These are phyloP conservation scores for Panus rudis DNA, from an alignment of 768 basidiomycete genomes.

Conservation along the genomic window DNA sequence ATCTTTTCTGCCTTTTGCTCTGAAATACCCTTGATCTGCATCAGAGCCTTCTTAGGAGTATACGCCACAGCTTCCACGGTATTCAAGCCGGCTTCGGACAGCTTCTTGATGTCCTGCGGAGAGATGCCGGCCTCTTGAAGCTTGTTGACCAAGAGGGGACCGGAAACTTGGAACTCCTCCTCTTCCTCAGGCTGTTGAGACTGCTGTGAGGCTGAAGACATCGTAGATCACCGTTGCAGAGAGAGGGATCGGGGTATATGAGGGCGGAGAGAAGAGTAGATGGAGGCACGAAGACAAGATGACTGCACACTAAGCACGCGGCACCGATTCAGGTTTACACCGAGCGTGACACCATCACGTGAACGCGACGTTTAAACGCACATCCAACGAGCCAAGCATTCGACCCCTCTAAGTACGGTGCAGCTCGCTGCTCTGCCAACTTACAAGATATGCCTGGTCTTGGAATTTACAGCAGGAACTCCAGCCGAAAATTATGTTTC, in stretches of 20 bases:
- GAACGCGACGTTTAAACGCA: neutral
- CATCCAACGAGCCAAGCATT: neutral
- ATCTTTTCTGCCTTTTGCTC: constrained; percentile 98
- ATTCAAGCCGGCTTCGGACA: constrained; percentile 83
- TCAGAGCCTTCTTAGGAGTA: constrained; percentile 88
- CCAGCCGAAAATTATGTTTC: no score
- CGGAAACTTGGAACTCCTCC: constrained; percentile 51
- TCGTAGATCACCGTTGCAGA: constrained; percentile 22
- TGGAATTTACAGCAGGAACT: no score
- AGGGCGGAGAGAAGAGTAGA: neutral
- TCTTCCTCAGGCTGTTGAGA: constrained; percentile 44
- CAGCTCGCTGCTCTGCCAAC: no score
- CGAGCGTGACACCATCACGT: neutral
- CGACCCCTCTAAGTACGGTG: no score
- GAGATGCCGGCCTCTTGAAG: constrained; percentile 85
- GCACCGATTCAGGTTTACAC: neutral
- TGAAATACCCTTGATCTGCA: constrained; percentile 92
- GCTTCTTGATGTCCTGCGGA: constrained; percentile 90
- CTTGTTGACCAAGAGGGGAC: constrained; percentile 81
- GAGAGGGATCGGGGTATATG: neutral
- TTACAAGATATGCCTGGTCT: no score
- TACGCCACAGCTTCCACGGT: constrained; percentile 96
- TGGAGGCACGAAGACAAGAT: constrained; percentile 5
- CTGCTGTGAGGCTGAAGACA: constrained; percentile 52
- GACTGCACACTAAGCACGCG: no score